Conservation (phyloP, 2,329 filamentous ascomycete genomes). For the Nectriaceae sp. region DNA sequence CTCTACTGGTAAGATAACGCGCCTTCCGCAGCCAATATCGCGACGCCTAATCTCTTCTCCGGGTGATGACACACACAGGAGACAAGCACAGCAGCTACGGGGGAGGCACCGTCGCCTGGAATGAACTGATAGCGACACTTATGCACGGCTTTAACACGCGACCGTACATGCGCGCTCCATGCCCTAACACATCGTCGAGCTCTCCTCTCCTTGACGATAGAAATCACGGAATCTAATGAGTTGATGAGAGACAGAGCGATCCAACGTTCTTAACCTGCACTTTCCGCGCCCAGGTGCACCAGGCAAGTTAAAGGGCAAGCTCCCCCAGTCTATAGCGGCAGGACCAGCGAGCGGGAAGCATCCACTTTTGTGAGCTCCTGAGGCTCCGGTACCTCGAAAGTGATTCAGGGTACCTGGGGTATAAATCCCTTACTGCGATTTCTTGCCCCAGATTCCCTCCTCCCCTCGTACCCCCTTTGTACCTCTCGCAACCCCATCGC, state of each 20-base stretch:
- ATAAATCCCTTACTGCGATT: neutral
- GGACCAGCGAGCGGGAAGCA: constrained; percentile 14
- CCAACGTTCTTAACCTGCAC: no score
- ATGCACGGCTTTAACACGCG: neutral
- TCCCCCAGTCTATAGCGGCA: constrained; percentile 14
- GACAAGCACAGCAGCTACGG: neutral
- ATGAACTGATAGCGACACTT: neutral
- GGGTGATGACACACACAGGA: constrained; percentile 5
- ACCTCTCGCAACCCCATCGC: constrained; percentile 9
- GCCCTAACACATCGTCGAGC: no score
- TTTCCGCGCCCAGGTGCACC: no score
- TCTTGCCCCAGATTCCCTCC: neutral
- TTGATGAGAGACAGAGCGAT: no score
- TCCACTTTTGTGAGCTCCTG: constrained; percentile 10
- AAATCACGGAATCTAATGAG: no score
- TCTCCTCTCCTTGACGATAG: no score
- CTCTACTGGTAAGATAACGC: constrained; percentile 7
- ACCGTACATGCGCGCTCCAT: neutral
- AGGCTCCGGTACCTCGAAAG: constrained; percentile 2
- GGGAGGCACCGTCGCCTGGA: neutral
- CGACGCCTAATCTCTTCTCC: constrained; percentile 4
- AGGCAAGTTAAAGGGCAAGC: no score
- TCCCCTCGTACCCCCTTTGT: neutral
- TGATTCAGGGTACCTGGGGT: constrained; percentile 3
- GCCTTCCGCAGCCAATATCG: constrained; percentile 13